Evolutionary conservation across 306 rosid species (phyloP).

Genomic region (Morella rubra): DNA sequence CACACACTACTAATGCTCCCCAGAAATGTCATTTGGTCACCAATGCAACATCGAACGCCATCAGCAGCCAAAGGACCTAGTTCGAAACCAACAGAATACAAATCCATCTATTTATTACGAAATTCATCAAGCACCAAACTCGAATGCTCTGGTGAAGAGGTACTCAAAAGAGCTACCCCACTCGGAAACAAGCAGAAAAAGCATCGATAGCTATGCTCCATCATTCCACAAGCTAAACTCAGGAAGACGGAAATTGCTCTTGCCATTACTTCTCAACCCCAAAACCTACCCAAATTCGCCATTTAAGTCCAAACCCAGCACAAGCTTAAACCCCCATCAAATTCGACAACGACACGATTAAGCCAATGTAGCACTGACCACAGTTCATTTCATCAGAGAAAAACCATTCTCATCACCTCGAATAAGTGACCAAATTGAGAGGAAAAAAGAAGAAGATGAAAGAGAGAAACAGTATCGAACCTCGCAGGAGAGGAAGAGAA

Average conservation of each 20-base stretch:
- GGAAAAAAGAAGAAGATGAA: not conserved
- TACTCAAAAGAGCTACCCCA: conserved; percentile 7
- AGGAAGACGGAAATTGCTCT: not conserved
- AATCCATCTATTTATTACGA: not conserved
- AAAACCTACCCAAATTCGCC: conserved; percentile 15
- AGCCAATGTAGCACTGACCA: conserved; percentile 38
- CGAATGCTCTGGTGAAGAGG: not conserved
- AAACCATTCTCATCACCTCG: conserved; percentile 7
- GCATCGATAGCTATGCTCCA: not conserved
- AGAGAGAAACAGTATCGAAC: conserved; percentile 29
- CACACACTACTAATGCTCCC: not conserved
- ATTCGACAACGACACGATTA: not conserved
- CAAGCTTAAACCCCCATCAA: conserved; percentile 13
- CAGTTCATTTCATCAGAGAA: conserved; percentile 16
- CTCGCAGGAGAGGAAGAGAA: conserved; percentile 64
- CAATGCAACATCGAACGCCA: not conserved
- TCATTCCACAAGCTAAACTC: not conserved
- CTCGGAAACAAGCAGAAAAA: not conserved
- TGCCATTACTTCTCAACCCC: not conserved
- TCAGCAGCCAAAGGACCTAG: not conserved
- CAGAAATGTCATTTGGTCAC: not conserved
- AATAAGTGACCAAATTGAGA: conserved; percentile 17
- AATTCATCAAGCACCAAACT: not conserved
- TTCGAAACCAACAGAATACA: not conserved
- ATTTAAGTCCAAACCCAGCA: conserved; percentile 19